Evolutionary conservation across 2,329 filamentous ascomycete genomes (phyloP), one percentile per base, ranked within the genome.

Genomic region (Pestalotiopsis sp.): DNA sequence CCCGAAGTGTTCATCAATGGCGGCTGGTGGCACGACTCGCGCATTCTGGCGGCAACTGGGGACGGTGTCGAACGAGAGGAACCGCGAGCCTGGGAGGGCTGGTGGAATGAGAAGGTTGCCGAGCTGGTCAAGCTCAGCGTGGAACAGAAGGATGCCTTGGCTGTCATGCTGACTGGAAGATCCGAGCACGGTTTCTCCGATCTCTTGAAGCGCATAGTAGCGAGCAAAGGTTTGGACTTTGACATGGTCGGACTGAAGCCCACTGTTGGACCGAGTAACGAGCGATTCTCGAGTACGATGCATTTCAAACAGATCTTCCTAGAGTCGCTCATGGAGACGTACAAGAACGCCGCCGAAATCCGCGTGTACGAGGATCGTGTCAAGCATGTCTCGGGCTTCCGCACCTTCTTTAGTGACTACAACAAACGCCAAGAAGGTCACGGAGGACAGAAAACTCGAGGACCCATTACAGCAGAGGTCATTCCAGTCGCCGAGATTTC

Each of bases 1-100:
- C 91, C 92, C 72, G 92, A 97, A 72, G 86, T 88, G 66, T 93
- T 98, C 74, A 83, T 90, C 70, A 92, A 92, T 73, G 95, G 95
- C 72, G 94, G 95, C 71, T 99, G 96, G 96, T 99, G 96, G 96
- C 96, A 99, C 80, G 95, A 98, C 77, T 88, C 90, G 58, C 90
- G 89, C 71, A 95, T 99, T 71, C 89, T 99, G 27, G 90, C 92
- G 12, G 91, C 95, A 2, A 97, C 94, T 1, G 96, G 96, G 66
- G 88, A 94, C 68, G 96, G 96, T 17, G 79, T 91, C 5, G 93
- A 93, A 65, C 89, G 88, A 68, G 96, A 98, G 81, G 95, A 98
- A 79, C 84, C 87, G 57, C 90, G 90, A 27, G 95, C 89, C 11
- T 99, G 95, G 95, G 84, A 92, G 68, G 94, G 94, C 45, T 98